phyloP scores from a whole-genome alignment of 257 asterid species.

The Anisodus acutangulus region DNA sequence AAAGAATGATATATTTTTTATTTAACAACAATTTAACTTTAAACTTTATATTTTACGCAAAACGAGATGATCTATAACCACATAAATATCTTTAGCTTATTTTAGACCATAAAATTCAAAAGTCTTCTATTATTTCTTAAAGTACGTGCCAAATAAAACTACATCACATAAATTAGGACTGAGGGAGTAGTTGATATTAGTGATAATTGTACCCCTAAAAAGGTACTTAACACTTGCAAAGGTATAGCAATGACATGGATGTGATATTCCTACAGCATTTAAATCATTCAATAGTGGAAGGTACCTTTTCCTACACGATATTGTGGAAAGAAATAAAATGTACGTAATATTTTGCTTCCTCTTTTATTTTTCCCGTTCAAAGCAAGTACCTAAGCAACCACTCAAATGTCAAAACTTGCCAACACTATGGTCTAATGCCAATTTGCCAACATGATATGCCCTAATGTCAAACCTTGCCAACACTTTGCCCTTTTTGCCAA shows the following conservation, averaged over 20 bases:
- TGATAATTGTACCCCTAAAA: neutral
- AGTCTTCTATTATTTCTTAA: no score
- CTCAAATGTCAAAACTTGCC: slow-evolving; percentile 18
- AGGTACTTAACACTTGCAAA: neutral
- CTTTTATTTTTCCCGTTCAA: neutral
- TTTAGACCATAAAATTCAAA: no score
- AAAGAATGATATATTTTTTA: no score
- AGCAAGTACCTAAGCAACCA: neutral
- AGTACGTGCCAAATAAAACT: no score
- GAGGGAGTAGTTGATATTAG: neutral
- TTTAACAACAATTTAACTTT: no score
- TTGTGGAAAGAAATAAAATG: neutral
- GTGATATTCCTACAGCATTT: slow-evolving; percentile 3
- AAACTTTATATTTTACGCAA: no score
- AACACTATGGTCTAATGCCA: neutral
- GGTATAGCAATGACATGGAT: neutral
- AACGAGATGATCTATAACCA: no score
- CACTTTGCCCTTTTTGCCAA: neutral
- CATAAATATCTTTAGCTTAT: no score
- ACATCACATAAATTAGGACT: no score
- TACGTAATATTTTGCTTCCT: neutral
- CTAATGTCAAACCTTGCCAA: slow-evolving; percentile 9
- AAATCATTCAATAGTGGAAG: neutral
- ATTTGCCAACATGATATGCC: neutral
- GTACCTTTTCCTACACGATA: neutral